A percentile compares a stretch with the other conserved stretches of the same genome.
phyloP scores from a whole-genome alignment of 495 filamentous ascomycete genomes.

The Patellaria atrata region DNA sequence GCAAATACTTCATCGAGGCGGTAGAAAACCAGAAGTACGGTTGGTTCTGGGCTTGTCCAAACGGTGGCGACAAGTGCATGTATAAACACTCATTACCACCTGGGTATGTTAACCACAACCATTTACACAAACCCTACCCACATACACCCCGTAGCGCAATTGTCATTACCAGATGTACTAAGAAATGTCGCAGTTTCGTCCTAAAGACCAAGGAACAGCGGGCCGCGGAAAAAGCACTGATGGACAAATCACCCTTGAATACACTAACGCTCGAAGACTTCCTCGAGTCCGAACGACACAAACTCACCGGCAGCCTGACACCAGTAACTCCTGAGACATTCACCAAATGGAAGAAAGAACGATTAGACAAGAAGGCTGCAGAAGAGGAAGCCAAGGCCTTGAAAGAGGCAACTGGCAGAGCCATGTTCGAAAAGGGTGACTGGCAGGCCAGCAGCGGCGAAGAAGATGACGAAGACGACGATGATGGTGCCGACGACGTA shows the following conservation, averaged over 20 bases:
- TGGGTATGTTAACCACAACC: slow-evolving; percentile 40
- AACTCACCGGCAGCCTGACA: slow-evolving; percentile 77
- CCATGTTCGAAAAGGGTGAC: slow-evolving; percentile 90
- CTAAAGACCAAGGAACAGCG: slow-evolving; percentile 97
- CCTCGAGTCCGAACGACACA: slow-evolving; percentile 85
- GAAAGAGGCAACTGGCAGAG: slow-evolving; percentile 89
- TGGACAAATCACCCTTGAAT: slow-evolving; percentile 91
- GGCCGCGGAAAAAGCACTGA: slow-evolving; percentile 87
- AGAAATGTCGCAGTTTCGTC: slow-evolving; percentile 49
- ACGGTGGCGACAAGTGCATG: slow-evolving; percentile 95
- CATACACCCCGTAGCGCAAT: too few relatives aligned
- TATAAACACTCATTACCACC: slow-evolving; percentile 91
- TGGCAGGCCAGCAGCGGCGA: slow-evolving; percentile 62
- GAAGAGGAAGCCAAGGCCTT: slow-evolving; percentile 75
- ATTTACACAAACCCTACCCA: not conserved
- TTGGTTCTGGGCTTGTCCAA: slow-evolving; percentile 98
- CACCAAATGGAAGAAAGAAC: slow-evolving; percentile 87
- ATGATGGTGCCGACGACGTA: slow-evolving; percentile 42
- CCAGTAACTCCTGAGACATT: slow-evolving; percentile 88
- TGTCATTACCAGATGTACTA: not conserved
- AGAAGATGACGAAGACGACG: slow-evolving; percentile 41
- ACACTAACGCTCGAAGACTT: slow-evolving; percentile 96
- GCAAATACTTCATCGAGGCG: slow-evolving; percentile 96
- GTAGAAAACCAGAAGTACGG: slow-evolving; percentile 98
- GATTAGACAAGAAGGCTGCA: slow-evolving; percentile 86